phyloP scores from a whole-genome alignment of 1,284 basidiomycete genomes.

The Rhodotorula sp. region DNA sequence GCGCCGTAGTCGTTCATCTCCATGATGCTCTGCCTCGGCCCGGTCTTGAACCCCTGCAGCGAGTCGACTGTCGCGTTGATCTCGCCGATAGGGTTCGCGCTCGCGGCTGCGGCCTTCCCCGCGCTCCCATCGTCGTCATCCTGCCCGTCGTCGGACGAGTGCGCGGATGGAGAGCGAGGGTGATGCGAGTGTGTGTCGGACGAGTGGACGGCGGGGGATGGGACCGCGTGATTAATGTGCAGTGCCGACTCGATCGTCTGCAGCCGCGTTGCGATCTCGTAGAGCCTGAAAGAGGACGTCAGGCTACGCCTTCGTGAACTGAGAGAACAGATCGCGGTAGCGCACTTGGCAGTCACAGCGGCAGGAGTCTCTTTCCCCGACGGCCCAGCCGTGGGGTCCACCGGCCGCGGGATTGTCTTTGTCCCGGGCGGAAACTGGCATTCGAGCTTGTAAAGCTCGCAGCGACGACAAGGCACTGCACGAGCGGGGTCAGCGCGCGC shows the following conservation, averaged over 20 bases:
- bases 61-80: slow-evolving; percentile 35
- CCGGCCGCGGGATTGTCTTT: slow-evolving; percentile 21
- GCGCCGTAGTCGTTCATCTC: slow-evolving; percentile 36
- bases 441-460: slow-evolving; percentile 41
- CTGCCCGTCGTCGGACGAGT: slow-evolving; percentile 30
- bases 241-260: slow-evolving; percentile 41
- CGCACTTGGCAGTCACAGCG: slow-evolving; percentile 28
- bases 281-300: slow-evolving; percentile 14
- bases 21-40: slow-evolving; percentile 1
- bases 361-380: background rate
- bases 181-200: slow-evolving; percentile 3
- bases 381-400: background rate
- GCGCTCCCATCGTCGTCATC: slow-evolving; percentile 22
- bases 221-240: slow-evolving; percentile 12
- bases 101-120: slow-evolving; percentile 4
- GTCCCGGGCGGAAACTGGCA: slow-evolving; percentile 40
- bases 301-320: background rate
- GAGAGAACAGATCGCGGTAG: background rate
- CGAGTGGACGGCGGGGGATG: slow-evolving; percentile 11
- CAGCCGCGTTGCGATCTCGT: slow-evolving; percentile 36
- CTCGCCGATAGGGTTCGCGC: slow-evolving; percentile 33
- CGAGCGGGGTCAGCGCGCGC: background rate
- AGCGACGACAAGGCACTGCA: slow-evolving; percentile 40
- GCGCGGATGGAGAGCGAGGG: slow-evolving; percentile 12
- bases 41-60: slow-evolving; percentile 15